Percentiles rank a stretch among this genome's conserved stretches.
These are phyloP conservation scores for Nakaseomyces kungkrabaensis DNA, from an alignment of 1,139 yeast species.

Conservation along the genomic window DNA sequence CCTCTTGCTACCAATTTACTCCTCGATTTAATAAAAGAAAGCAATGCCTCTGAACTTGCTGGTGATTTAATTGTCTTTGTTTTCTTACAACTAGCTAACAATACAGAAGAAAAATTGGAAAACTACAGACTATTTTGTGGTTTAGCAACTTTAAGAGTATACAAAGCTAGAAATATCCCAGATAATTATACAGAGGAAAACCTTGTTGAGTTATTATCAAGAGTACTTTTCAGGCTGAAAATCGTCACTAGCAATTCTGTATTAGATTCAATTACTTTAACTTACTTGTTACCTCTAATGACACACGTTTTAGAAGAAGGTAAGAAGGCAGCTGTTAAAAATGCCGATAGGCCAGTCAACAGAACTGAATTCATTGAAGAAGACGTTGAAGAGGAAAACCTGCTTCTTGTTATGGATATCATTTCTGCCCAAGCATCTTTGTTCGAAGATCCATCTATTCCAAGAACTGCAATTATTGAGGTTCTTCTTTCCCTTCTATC, in stretches of 20 bases:
- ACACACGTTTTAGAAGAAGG: constrained; percentile 56
- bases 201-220: constrained; percentile 44
- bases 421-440: constrained; percentile 67
- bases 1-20: constrained; percentile 47
- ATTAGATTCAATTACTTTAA: constrained; percentile 57
- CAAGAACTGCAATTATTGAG: constrained; percentile 54
- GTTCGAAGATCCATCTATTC: constrained; percentile 56
- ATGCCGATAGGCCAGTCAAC: constrained; percentile 39
- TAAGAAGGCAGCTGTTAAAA: constrained; percentile 41
- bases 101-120: constrained; percentile 41
- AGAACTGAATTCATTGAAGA: constrained; percentile 61
- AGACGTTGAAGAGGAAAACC: constrained; percentile 81
- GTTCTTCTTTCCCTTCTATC: constrained; percentile 59
- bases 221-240: constrained; percentile 66
- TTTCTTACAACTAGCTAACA: constrained; percentile 38
- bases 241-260: constrained; percentile 65
- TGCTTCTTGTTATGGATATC: constrained; percentile 68
- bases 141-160: constrained; percentile 52
- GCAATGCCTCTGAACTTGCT: constrained; percentile 35
- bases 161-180: constrained; percentile 36
- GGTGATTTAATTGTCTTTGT: constrained; percentile 32
- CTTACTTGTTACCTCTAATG: constrained; percentile 66
- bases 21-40: constrained; percentile 34
- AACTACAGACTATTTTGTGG: constrained; percentile 48
- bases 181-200: constrained; percentile 42